Percentiles rank a stretch among this genome's conserved stretches.
Conservation (phyloP, 1,284 basidiomycete species). For the Apiotrichum porosum region DNA sequence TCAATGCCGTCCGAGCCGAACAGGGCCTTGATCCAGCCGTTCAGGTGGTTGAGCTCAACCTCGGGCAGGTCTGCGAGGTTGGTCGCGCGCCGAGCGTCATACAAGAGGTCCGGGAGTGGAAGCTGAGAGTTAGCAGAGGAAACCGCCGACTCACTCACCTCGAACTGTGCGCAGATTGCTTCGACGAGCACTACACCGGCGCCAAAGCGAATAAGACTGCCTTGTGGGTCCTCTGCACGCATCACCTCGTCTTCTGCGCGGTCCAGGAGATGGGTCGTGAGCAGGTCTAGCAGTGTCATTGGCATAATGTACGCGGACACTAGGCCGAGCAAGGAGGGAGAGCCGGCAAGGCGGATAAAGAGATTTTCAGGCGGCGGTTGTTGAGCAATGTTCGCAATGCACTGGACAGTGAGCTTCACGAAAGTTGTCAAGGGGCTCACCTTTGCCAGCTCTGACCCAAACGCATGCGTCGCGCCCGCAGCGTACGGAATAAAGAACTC, state of each 20-base stretch:
- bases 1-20: constrained; percentile 49
- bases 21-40: constrained; percentile 48
- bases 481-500: constrained; percentile 26
- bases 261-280: constrained; percentile 25
- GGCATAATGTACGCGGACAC: constrained; percentile 22
- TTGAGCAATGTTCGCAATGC: constrained; percentile 18
- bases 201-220: constrained; percentile 43
- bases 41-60: constrained; percentile 37
- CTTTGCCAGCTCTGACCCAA: constrained; percentile 26
- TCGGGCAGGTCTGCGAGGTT: constrained; percentile 34
- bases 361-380: constrained; percentile 32
- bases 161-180: constrained; percentile 33
- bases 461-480: constrained; percentile 21
- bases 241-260: constrained; percentile 22
- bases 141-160: constrained; percentile 19
- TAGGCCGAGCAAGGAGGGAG: constrained; percentile 25
- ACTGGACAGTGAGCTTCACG: constrained; percentile 10
- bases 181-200: constrained; percentile 44
- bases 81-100: constrained; percentile 33
- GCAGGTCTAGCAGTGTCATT: constrained; percentile 17
- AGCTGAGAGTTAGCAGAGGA: constrained; percentile 14
- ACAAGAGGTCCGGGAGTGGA: constrained; percentile 25
- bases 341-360: constrained; percentile 27
- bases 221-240: constrained; percentile 43
- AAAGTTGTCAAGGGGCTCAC: constrained; percentile 17